Percentiles rank a stretch among this genome's conserved stretches.
Evolutionary conservation across 768 basidiomycete species (phyloP).

Genomic region (Mycena haematopus): DNA sequence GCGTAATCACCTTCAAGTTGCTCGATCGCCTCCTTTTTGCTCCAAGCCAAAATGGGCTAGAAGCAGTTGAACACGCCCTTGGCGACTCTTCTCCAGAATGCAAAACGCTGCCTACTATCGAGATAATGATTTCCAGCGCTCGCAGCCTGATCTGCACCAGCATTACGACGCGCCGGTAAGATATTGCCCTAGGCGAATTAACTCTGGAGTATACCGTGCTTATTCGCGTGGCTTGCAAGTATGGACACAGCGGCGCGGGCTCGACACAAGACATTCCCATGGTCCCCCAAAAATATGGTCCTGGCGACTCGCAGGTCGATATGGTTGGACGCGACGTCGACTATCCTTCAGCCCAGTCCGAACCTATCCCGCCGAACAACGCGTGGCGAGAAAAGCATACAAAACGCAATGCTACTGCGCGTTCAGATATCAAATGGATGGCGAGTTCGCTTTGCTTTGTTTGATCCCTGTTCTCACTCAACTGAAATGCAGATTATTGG

Average conservation of each 20-base stretch:
- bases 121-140: neutral
- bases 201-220: neutral
- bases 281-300: conserved; percentile 10
- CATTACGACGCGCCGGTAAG: conserved; percentile 22
- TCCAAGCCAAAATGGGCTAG: neutral
- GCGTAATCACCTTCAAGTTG: neutral
- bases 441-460: neutral
- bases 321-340: neutral
- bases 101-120: conserved; percentile 2
- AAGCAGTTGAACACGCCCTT: neutral
- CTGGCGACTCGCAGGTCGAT: conserved; percentile 12
- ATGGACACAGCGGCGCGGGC: neutral
- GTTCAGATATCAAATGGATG: conserved; percentile 8
- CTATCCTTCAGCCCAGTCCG: neutral
- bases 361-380: conserved; percentile 6
- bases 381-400: conserved; percentile 15
- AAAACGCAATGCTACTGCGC: neutral
- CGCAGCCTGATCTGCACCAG: conserved; percentile 22
- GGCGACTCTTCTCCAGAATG: neutral
- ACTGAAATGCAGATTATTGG: conserved; percentile 53
- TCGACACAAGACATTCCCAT: conserved; percentile 10
- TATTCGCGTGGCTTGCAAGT: neutral
- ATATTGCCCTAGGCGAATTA: neutral
- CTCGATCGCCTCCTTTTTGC: neutral
- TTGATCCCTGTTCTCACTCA: neutral